These are phyloP conservation scores for Trypanosoma avium DNA, from an alignment of 208 protist genomes.

Conservation along the genomic window DNA sequence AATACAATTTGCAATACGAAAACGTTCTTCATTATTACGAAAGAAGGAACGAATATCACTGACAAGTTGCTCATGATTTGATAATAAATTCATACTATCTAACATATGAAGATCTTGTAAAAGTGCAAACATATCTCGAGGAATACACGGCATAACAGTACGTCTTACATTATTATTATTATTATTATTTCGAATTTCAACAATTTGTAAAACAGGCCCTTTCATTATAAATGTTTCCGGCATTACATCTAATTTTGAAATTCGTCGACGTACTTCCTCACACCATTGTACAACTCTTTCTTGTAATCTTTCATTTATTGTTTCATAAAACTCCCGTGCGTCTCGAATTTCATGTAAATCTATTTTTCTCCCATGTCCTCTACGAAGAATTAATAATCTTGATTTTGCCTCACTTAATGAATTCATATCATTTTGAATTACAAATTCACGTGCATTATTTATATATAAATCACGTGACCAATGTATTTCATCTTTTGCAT, in stretches of 20 bases:
- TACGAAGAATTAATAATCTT: conserved; percentile 55
- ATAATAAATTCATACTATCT: conserved; percentile 39
- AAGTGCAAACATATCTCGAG: conserved; percentile 21
- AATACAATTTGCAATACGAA: conserved; percentile 71
- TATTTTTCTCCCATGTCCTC: conserved; percentile 30
- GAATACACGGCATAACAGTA: conserved; percentile 25
- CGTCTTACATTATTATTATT: neutral
- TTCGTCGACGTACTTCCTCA: conserved; percentile 38
- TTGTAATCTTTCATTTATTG: conserved; percentile 53
- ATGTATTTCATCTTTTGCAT: conserved; percentile 62
- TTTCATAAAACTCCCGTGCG: conserved; percentile 58
- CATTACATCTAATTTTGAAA: conserved; percentile 28
- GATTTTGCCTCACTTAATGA: conserved; percentile 53
- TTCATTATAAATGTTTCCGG: conserved; percentile 31
- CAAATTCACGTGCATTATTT: conserved; percentile 43
- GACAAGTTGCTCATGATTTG: conserved; percentile 20
- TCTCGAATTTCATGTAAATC: conserved; percentile 50
- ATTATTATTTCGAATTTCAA: conserved; percentile 17
- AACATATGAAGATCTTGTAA: conserved; percentile 70
- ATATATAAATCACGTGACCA: conserved; percentile 72
- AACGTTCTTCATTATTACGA: conserved; percentile 55
- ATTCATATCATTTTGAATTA: conserved; percentile 41
- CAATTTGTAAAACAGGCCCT: conserved; percentile 43
- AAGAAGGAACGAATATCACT: conserved; percentile 43
- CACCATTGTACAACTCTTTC: conserved; percentile 58